Base-by-base conservation (phyloP, 129 eudicot species). In the Tagetes patula region DNA sequence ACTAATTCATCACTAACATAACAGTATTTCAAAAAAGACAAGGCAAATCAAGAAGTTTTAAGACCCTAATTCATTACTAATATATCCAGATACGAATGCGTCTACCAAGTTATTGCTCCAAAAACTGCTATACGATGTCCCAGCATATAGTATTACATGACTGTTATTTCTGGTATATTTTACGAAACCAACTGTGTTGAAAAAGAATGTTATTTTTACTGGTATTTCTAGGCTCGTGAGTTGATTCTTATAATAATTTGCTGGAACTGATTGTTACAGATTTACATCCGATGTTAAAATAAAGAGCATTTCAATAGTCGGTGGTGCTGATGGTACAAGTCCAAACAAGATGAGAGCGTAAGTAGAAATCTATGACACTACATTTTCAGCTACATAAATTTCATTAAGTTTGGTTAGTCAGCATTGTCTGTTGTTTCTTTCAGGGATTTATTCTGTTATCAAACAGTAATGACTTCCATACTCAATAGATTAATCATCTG, bases 341-440 rank as follows among this genome's bases (percentile, higher is more conserved):
- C 99, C 99, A 84, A 82, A 88, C 71, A 94, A 86, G 83, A 94
- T 94, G 99, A 88, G 99, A 85, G 99, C 88, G 97, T 94, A 79
- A 94, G 98, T 83, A 77, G 46, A 79, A 42, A 40, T 70, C 46
- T 38, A 9, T 38, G 10, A n/a, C 42, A 8, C 45, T 67, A 41
- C 33, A 67, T 45, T 6, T 67, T 66, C 69, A 63, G 36, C 50
- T 46, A 8, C 42, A 20, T 10, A 5, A 36, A 36, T 56, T 61
- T 61, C 67, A 36, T 37, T 11, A 36, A 61, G 12, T 36, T 36
- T 61, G 65, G 65, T 59, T 33, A 31, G 37, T 53, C 8, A 3
- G 11, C 30, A 55, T 37, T 55, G 38, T 55, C 13, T 27, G 7
- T 55, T 30, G 37, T 31, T 55, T 30, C 4, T 55, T 55, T 8